These are phyloP conservation scores for Venturiaceae sp. DNA, from an alignment of 2,329 filamentous ascomycete species.

Conservation along the genomic window DNA sequence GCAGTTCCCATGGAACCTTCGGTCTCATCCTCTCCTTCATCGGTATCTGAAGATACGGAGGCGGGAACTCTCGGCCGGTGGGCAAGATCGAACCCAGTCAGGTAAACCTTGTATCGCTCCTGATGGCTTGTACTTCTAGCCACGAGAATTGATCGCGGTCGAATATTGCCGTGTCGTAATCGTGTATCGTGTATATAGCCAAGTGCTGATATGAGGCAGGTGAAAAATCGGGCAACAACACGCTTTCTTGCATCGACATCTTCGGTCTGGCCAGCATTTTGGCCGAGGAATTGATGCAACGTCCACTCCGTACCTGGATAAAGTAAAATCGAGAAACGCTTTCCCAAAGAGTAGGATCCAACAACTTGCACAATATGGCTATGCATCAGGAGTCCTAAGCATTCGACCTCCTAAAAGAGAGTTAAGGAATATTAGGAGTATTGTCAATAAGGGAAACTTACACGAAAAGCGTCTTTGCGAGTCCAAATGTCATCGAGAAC, in stretches of 20 bases:
- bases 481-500: background rate
- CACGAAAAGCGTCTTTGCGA: background rate
- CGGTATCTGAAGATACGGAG: background rate
- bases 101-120: constrained; percentile 1
- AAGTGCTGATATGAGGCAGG: background rate
- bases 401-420: background rate
- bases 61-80: background rate
- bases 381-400: background rate
- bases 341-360: background rate
- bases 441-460: too few relatives aligned
- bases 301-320: constrained; percentile 3
- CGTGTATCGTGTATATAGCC: background rate
- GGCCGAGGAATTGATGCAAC: constrained; percentile 2
- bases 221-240: background rate
- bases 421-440: too few relatives aligned
- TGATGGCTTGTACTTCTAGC: background rate
- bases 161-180: background rate
- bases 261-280: background rate
- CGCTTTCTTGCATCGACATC: background rate
- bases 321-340: background rate
- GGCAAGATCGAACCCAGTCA: background rate
- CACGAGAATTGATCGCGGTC: background rate
- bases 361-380: constrained; percentile 1
- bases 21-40: background rate
- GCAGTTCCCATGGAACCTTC: background rate